A percentile compares a stretch with the other conserved stretches of the same genome.
phyloP scores from a whole-genome alignment of 108 stramenopile species.

The Cyclotella cryptica region DNA sequence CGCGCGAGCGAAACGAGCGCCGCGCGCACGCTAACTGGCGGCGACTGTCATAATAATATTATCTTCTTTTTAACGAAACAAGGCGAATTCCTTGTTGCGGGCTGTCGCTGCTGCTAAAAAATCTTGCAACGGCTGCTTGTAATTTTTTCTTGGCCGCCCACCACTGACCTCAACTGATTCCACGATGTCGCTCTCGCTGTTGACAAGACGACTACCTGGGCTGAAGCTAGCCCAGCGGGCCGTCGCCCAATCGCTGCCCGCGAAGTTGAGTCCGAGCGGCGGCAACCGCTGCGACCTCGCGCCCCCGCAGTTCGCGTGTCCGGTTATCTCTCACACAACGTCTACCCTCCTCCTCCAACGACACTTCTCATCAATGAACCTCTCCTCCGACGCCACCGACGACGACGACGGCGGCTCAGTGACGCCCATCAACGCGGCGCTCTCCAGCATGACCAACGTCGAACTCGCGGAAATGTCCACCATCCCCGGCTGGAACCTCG shows the following conservation, averaged over 20 bases:
- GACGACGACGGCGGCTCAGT: not conserved
- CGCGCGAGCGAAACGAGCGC: too few species aligned
- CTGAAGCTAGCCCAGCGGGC: not conserved
- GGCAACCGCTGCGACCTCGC: not conserved
- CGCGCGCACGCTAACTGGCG: too few species aligned
- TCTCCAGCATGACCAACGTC: conserved; percentile 73
- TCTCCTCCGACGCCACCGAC: conserved; percentile 1
- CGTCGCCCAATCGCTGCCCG: not conserved
- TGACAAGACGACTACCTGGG: not conserved
- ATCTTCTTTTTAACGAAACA: too few species aligned
- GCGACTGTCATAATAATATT: too few species aligned
- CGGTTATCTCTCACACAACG: not conserved
- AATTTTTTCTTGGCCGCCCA: too few species aligned
- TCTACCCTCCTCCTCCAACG: not conserved
- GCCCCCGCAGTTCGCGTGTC: too few species aligned
- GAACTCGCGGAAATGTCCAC: conserved; percentile 71
- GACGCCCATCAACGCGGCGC: conserved; percentile 4
- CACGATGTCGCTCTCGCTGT: not conserved
- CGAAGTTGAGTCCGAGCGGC: not conserved
- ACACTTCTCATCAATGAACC: conserved; percentile 15
- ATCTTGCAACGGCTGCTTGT: too few species aligned
- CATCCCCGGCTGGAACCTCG: conserved; percentile 81
- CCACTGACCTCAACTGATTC: too few species aligned
- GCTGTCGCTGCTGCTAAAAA: too few species aligned
- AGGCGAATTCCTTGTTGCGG: too few species aligned